Base-by-base conservation (phyloP, 805 yeast genomes). In the Ogataea ganodermae region DNA sequence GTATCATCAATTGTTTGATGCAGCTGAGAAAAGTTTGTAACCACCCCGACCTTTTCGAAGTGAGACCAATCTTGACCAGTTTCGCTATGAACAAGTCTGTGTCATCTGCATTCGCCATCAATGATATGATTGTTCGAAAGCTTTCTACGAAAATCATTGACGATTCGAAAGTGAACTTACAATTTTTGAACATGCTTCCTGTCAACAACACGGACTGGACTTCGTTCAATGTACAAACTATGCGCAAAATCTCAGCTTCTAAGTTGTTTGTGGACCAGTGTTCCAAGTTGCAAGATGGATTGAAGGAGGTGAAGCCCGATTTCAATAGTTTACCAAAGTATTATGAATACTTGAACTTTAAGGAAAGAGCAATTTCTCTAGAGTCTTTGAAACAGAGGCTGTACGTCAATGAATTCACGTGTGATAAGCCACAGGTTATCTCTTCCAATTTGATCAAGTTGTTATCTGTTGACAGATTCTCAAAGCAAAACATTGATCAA, bases 1-100 rank as follows among this genome's bases (percentile, higher is more conserved):
- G 97, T 13, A 94, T 94, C 61, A 91, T 94, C 59, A 94, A 95
- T 61, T 94, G 98, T 73, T 76, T 94, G 70, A 94, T 94, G 99
- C 99, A 94, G 66, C 72, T 94, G 59, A 80, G 99, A 60, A 94
- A 94, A 65, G 97, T 91, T 23, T 90, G 97, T 71, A 91, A 91
- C 60, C 98, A 91, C 66, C 97, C 97, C 0, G 97, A 94, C 69
- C 70, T 94, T 50, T 95, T 94, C 69, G 99, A 94, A 65, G 97
- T 91, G 6, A 75, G 99, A 49, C 98, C 98, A 0, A 88, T 94
- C 55, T 78, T 88, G 33, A 94, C 99, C 0, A 91, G 98, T 1
- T 84, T 89, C 62, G 86, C 92, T 0, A 72, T 90, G 73, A 80
- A 80, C 2, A 73, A 74, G 39, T 79, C 89, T 1, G 89, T 87